Evolutionary conservation across 805 yeast genomes (phyloP).

Genomic region (Yarrowia porcina): DNA sequence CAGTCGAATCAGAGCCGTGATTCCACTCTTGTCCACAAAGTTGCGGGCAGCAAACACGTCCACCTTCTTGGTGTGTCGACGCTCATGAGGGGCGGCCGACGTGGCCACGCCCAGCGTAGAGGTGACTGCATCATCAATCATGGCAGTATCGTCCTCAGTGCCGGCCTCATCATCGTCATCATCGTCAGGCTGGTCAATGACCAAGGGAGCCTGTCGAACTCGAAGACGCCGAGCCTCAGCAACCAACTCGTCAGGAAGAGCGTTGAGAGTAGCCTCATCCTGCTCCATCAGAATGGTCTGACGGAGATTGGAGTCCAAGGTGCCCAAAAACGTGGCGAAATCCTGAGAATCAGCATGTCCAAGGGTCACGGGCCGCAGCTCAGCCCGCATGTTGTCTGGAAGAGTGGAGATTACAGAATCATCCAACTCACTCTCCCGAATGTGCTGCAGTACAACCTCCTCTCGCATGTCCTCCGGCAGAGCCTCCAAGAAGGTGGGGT

Average conservation of each 20-base stretch:
- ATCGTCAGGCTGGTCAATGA: conserved; percentile 31
- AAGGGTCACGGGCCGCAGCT: conserved; percentile 33
- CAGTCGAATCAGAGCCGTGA: conserved; percentile 66
- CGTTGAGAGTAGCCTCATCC: conserved; percentile 35
- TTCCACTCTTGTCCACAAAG: conserved; percentile 69
- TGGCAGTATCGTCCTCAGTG: conserved; percentile 37
- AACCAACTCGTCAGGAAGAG: conserved; percentile 36
- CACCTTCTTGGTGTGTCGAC: conserved; percentile 25
- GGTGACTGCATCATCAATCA: conserved; percentile 28
- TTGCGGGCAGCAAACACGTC: conserved; percentile 47
- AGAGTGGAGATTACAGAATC: conserved; percentile 77
- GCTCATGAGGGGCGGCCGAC: not conserved
- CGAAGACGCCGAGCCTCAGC: conserved; percentile 37
- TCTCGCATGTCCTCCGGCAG: conserved; percentile 91
- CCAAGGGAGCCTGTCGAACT: conserved; percentile 27
- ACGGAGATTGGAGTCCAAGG: conserved; percentile 37
- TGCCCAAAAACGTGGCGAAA: conserved; percentile 35
- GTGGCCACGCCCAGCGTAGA: not conserved
- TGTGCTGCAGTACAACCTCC: conserved; percentile 56
- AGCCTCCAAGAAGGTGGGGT: conserved; percentile 85
- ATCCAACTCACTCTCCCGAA: conserved; percentile 52
- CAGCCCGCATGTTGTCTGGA: conserved; percentile 58
- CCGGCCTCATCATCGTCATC: conserved; percentile 25
- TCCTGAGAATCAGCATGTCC: conserved; percentile 33
- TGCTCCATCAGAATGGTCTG: conserved; percentile 38